Evolutionary conservation across 306 rosid species (phyloP).

Genomic region (Vachellia pachyceras): DNA sequence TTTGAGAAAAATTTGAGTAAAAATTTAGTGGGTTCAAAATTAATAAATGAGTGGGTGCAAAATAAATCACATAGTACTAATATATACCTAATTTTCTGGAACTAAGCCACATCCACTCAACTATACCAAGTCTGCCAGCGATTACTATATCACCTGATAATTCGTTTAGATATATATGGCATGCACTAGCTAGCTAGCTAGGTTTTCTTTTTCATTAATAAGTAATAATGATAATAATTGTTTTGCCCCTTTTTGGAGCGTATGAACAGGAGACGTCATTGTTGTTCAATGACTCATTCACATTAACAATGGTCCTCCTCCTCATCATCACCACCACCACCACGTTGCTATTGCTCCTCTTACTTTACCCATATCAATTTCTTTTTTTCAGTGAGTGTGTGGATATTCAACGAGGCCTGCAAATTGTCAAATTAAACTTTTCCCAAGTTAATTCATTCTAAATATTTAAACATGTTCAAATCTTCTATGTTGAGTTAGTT

Average conservation of each 20-base stretch:
- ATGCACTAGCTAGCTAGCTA: neutral
- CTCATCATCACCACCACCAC: conserved; percentile 22
- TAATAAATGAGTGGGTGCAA: no score
- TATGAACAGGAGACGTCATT: neutral
- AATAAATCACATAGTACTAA: no score
- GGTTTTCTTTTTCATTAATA: neutral
- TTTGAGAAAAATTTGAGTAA: no score
- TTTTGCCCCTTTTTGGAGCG: conserved; percentile 21
- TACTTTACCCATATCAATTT: conserved; percentile 28
- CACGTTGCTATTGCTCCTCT: conserved; percentile 24
- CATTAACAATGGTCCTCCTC: conserved; percentile 19
- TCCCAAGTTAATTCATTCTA: no score
- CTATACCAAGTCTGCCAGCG: no score
- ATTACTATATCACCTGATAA: conserved; percentile 10
- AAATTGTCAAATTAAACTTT: no score
- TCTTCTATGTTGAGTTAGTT: no score
- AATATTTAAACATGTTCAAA: no score
- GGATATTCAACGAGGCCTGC: no score
- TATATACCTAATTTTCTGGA: no score
- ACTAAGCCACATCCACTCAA: no score
- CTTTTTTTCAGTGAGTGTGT: neutral
- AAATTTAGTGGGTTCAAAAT: no score
- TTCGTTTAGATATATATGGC: conserved; percentile 25
- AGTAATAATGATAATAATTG: neutral
- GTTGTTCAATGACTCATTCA: neutral